Base-by-base conservation (phyloP, 106 monocot species). In the Apostasia ramifera region DNA sequence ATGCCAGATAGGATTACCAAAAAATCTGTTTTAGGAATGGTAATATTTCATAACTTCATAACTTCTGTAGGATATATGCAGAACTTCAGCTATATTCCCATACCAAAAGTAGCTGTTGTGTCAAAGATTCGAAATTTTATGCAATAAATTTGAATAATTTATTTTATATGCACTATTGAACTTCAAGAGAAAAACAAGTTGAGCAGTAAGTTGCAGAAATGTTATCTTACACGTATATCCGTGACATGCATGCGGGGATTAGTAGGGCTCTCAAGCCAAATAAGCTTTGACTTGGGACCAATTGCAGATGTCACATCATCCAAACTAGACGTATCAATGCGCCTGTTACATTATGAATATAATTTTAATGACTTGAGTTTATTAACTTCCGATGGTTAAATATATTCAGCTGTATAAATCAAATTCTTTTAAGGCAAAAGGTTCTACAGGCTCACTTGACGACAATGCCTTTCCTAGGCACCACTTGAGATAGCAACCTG, bases 251-350 rank as follows among this genome's bases (percentile, higher is more conserved):
- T 85, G 43, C 93, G 87, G 55, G 98, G 98, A 77, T 98, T 93
- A 37, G 98, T 93, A 74, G 98, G 98, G 63, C 92, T 93, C 73
- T 98, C 98, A 55, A 98, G 65, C 98, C 98, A 98, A 13, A 98
- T 83, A 61, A 98, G 87, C 75, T 62, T 90, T 53, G 98, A 93
- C 46, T 8, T 41, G 6, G 85, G 76, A 8, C 83, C 76, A 73
- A 93, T 66, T 75, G 90, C 87, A 71, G 85, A 77, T 61, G 54
- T 79, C 61, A 90, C 88, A 53, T 81, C 85, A 76, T n/a, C 62
- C 62, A 90, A 57, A 80, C 93, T 66, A 60, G 87, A 76, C 3
- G 80, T 93, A 55, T 98, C 85, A 37, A 98, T 81, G 58, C 92
- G 80, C 65, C 98, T 98, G 73, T 57, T 45, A 71, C 52, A 55